Base-by-base conservation (phyloP, 768 basidiomycete genomes). In the Gloeostereum incarnatum region DNA sequence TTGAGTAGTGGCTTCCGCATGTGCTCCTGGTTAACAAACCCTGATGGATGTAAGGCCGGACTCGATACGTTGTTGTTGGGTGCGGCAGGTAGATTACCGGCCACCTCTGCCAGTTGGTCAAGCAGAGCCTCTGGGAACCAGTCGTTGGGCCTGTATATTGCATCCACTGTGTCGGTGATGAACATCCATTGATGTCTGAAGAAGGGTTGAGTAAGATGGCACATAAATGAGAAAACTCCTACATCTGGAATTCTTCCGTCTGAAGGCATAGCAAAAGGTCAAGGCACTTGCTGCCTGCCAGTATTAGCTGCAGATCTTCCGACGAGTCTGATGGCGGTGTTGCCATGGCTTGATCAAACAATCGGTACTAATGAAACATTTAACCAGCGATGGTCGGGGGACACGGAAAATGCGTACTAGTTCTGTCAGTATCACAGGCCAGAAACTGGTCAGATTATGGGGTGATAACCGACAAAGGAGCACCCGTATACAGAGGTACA, bases 171-270 rank as follows among this genome's bases (percentile, higher is more conserved):
- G 57, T 99, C 94, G 2, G 92, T 96, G 30, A 97, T 78, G 57
- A 98, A 99, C 51, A 96, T 87, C 94, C 96, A 99, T 65, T 99
- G 92, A 56, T 98, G 87, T 54, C 84, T 88, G 47, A 13, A 24
- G 10, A 16, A 20, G 10, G 6, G 35, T 36, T 31, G 8, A 11
- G 10, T 11, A 2, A 8, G 14, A 3, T 26, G 4, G 23, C 4
- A 25, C 8, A 42, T 9, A 7, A 31, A 20, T 22, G 42, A 17
- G 29, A 14, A 36, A n/a, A 37, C 30, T 10, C 64, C 43, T 53
- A 96, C 94, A 97, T 86, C 60, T 98, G 96, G 59, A 98, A 99
- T 56, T 98, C 94, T 53, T 93, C 90, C 0, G 90, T 94, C 56
- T 98, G 93, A 18, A 99, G 62, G 3, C 87, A 81, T 8, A 98